Base-by-base conservation (phyloP, 768 basidiomycete species). In the Mycena chlorophos region DNA sequence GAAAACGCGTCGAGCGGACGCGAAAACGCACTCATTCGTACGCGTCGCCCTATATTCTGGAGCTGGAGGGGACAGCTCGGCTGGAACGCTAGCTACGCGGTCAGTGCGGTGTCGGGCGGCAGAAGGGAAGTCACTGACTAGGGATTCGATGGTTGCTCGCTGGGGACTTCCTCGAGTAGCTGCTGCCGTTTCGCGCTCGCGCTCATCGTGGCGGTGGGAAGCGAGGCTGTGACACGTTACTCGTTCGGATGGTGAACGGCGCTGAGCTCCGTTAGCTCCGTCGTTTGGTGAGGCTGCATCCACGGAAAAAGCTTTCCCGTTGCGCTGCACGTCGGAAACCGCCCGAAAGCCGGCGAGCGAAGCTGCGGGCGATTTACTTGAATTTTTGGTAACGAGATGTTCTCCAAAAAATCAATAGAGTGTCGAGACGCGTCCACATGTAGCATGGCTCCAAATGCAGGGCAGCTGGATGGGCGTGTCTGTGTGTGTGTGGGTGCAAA, bases 41-140 rank as follows among this genome's bases (percentile, higher is more conserved):
- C 78, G 58, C 86, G 83, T 61, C 82, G 71, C 49, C 81, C 82
- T 26, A 85, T 69, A 61, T 75, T 82, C 54, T 80, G 80, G 51
- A 89, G 77, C 52, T 73, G 75, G n/a, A 77, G 74, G 39, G 75
- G n/a, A 69, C 23, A 86, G 69, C 48, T 87, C 85, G 50, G 74
- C 69, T 27, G 78, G 70, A 17, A 74, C 69, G 13, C 81, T 83
- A n/a, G n/a, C n/a, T n/a, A n/a, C n/a, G n/a, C n/a, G n/a, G n/a
- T n/a, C n/a, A n/a, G n/a, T n/a, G n/a, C n/a, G n/a, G n/a, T n/a
- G n/a, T n/a, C n/a, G n/a, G n/a, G n/a, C n/a, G n/a, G n/a, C n/a
- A n/a, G n/a, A n/a, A n/a, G n/a, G n/a, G n/a, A n/a, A n/a, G n/a
- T n/a, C n/a, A 38, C 56, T 31, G 28, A 62, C 60, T 56, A 57